These are phyloP conservation scores for Myxozyma geophila DNA, from an alignment of 805 yeast species.

Conservation along the genomic window DNA sequence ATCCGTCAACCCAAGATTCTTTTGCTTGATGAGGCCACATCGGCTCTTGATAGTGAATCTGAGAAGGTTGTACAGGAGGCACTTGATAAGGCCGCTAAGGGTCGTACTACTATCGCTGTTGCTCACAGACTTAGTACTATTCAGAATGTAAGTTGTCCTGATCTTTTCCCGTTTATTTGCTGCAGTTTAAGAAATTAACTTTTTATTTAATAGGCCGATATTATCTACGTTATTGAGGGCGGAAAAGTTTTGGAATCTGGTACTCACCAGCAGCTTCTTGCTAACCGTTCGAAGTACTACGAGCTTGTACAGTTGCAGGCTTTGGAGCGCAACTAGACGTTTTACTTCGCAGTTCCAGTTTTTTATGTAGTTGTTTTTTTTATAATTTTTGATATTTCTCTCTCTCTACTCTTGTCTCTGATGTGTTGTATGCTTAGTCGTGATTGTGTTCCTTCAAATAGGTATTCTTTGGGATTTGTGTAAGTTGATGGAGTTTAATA, in stretches of 20 bases:
- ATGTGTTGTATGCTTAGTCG: too few species aligned
- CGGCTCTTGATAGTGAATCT: conserved; percentile 61
- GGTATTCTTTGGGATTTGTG: too few species aligned
- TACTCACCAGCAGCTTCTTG: conserved; percentile 50
- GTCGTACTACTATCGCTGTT: conserved; percentile 73
- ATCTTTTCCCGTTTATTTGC: background rate
- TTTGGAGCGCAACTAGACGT: conserved; percentile 50
- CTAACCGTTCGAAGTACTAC: conserved; percentile 46
- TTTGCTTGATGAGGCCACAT: conserved; percentile 62
- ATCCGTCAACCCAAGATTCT: conserved; percentile 61
- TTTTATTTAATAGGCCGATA: conserved; percentile 47
- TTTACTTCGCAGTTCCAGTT: too few species aligned
- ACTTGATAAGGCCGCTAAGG: conserved; percentile 58
- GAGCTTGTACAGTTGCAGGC: conserved; percentile 50
- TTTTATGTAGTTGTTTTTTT: background rate
- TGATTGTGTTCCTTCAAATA: too few species aligned
- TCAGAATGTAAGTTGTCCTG: conserved; percentile 41
- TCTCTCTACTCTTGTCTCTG: background rate
- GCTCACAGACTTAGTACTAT: conserved; percentile 75
- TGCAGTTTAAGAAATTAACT: background rate
- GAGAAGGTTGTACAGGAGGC: conserved; percentile 70
- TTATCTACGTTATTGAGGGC: conserved; percentile 56
- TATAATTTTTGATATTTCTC: background rate
- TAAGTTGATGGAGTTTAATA: too few species aligned
- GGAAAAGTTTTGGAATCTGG: conserved; percentile 63